Evolutionary conservation across 352 stramenopile genomes (phyloP).

Genomic region (Phytophthora pluvialis): DNA sequence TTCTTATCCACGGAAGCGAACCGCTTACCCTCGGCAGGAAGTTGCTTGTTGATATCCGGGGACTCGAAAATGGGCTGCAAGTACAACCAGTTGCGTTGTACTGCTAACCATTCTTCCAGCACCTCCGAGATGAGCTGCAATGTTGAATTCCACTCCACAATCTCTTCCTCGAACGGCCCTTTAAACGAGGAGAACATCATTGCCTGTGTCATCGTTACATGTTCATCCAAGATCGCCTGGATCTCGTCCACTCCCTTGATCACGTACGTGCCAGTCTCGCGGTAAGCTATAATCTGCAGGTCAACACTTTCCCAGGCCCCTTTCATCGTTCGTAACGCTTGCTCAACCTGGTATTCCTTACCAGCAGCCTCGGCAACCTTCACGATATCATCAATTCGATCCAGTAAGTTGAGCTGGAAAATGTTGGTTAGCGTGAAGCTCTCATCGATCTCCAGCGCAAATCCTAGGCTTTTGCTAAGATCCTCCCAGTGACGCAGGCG

Average conservation of each 20-base stretch:
- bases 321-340: conserved; percentile 94
- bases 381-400: conserved; percentile 91
- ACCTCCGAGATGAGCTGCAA: conserved; percentile 93
- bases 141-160: conserved; percentile 92
- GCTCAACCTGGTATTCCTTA: conserved; percentile 96
- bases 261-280: conserved; percentile 95
- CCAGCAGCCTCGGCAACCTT: conserved; percentile 93
- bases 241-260: conserved; percentile 96
- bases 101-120: conserved; percentile 94
- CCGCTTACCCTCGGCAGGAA: conserved; percentile 93
- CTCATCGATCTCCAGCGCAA: conserved; percentile 90
- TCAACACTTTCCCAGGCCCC: conserved; percentile 90
- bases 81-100: conserved; percentile 97
- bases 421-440: conserved; percentile 88
- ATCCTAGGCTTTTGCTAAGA: conserved; percentile 76
- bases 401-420: conserved; percentile 83
- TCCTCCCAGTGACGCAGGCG: conserved; percentile 94
- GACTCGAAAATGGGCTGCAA: conserved; percentile 97
- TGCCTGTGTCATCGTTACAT: conserved; percentile 96
- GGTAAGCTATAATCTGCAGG: conserved; percentile 90
- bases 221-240: conserved; percentile 94
- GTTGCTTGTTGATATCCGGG: conserved; percentile 96
- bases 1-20: conserved; percentile 97
- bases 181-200: conserved; percentile 98
- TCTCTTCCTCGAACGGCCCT: conserved; percentile 94